phyloP scores from a whole-genome alignment of 2,329 filamentous ascomycete species.

The Fusarium beomiforme region DNA sequence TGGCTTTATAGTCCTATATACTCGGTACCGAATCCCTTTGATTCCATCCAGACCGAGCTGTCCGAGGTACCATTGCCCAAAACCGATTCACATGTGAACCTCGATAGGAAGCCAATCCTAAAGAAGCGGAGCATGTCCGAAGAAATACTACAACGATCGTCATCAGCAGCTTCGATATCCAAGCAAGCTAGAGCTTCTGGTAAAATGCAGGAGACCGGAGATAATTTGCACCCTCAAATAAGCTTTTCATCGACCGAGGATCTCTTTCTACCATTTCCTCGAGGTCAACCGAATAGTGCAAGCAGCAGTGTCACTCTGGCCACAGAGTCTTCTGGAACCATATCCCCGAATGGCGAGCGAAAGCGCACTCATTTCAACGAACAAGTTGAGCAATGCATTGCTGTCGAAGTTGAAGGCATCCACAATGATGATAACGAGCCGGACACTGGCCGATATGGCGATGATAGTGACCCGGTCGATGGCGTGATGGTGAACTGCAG shows the following conservation, averaged over 20 bases:
- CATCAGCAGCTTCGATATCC: slow-evolving; percentile 88
- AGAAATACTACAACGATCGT: slow-evolving; percentile 87
- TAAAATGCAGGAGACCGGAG: slow-evolving; percentile 77
- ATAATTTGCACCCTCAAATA: slow-evolving; percentile 63
- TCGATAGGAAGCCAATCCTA: slow-evolving; percentile 84
- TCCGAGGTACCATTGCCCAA: slow-evolving; percentile 60
- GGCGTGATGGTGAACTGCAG: slow-evolving; percentile 83
- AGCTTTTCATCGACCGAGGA: slow-evolving; percentile 76
- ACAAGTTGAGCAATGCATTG: slow-evolving; percentile 94
- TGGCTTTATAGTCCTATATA: slow-evolving; percentile 96
- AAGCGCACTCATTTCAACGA: slow-evolving; percentile 97
- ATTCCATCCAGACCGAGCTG: slow-evolving; percentile 54
- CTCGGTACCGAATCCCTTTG: slow-evolving; percentile 68
- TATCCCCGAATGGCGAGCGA: slow-evolving; percentile 70
- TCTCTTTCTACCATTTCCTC: slow-evolving; percentile 70
- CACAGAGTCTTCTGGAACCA: slow-evolving; percentile 72
- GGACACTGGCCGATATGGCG: slow-evolving; percentile 64
- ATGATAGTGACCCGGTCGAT: slow-evolving; percentile 77
- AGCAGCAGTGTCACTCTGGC: slow-evolving; percentile 72
- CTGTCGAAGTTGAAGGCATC: slow-evolving; percentile 70
- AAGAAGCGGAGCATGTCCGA: slow-evolving; percentile 98
- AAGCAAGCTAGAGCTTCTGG: slow-evolving; percentile 89
- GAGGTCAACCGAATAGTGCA: slow-evolving; percentile 67
- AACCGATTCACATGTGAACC: slow-evolving; percentile 70
- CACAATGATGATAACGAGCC: slow-evolving; percentile 80